Evolutionary conservation across 305 asterid species (phyloP), one percentile per base, ranked within the genome.

Genomic region (Fraxinus sp.): DNA sequence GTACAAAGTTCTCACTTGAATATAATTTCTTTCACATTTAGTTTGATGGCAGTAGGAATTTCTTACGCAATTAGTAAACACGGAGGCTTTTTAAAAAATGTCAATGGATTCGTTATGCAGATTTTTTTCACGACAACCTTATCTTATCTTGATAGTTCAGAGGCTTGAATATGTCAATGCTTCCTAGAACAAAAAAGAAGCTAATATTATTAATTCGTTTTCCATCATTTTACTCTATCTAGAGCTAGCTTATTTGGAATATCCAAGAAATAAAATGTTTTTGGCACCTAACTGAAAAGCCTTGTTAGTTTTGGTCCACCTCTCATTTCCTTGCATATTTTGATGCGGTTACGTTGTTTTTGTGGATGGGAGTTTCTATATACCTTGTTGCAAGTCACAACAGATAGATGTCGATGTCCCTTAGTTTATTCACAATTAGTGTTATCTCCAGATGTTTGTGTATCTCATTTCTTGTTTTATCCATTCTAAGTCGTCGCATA

Each of bases 1-100:
- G 92, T 89, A 85, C 37, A 33, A 74, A 46, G 2, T 80, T 62
- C 78, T 62, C 10, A 66, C 79, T 22, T 0, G 36, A 33, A 59
- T 66, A 16, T 24, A 13, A 5, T 71, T 71, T 36, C 5, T 80
- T 5, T 68, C 20, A 28, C 14, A 16, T 22, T 36, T 75, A 14
- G n/a, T 39, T 11, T 68, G 77, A 11, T 30, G 9, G 1, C 26
- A 64, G 32, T 62, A 8, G 26, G 72, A 22, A 22, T 62, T 62
- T 62, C 71, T 18, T 57, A 18, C 2, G 32, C 71, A 22, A 62
- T 0, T 20, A 62, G 13, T 62, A 62, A 62, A 62, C 32, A 22
- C 3, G 71, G 71, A 62, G 9, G 24, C 71, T 62, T 22, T 20
- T 1, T 16, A 52, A 52, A 62, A 24, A 62, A 7, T 62, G 10